phyloP scores from a whole-genome alignment of 2,329 filamentous ascomycete genomes.

The Teratosphaeria viscida region DNA sequence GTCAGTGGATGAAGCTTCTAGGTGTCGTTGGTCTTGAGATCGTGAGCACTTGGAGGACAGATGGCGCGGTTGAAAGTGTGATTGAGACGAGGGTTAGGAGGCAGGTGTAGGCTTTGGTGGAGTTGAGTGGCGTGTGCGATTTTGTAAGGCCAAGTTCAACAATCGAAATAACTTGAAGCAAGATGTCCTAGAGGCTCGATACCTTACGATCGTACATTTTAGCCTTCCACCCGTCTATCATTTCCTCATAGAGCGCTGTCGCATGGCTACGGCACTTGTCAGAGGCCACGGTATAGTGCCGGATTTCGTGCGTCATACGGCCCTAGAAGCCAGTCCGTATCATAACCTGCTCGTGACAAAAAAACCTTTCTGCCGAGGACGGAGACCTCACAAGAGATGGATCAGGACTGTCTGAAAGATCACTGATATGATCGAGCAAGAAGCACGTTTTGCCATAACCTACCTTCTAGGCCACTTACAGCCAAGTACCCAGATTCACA shows the following conservation, averaged over 20 bases:
- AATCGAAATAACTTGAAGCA: no score
- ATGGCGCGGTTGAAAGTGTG: constrained; percentile 2
- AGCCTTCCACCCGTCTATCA: no score
- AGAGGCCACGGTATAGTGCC: no score
- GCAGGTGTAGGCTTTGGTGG: neutral
- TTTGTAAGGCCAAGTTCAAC: no score
- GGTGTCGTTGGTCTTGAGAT: constrained; percentile 5
- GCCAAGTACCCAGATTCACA: constrained; percentile 36
- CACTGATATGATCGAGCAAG: neutral
- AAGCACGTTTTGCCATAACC: neutral
- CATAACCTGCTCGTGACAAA: neutral
- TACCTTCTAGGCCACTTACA: constrained; percentile 16
- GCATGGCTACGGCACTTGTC: no score
- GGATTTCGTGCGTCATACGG: neutral
- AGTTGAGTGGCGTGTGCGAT: neutral
- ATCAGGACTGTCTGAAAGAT: neutral
- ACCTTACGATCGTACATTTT: no score
- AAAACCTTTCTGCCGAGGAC: neutral
- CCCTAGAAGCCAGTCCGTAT: neutral
- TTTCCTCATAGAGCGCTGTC: no score
- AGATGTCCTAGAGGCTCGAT: no score
- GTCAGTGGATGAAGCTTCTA: constrained; percentile 6
- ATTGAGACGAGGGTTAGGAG: constrained; percentile 12
- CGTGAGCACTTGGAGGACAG: constrained; percentile 1
- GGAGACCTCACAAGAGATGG: neutral